Evolutionary conservation across 345 rosid species (phyloP).

Genomic region (Aquilaria sinensis): DNA sequence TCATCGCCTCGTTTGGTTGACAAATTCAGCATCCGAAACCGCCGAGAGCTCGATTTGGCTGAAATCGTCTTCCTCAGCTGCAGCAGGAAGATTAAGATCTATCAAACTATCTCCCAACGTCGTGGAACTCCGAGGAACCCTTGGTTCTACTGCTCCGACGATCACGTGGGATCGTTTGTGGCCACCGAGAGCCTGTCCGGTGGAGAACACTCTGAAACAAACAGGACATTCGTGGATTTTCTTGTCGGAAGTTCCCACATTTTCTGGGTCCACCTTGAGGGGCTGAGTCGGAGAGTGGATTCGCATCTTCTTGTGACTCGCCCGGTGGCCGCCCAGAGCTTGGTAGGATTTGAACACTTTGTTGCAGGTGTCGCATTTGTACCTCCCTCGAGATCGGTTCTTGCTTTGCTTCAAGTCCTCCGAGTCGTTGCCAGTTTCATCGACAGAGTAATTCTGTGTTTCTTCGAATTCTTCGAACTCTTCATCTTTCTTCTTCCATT

Average conservation of each 20-base stretch:
- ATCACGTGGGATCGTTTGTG: constrained; percentile 85
- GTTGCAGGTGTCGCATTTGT: constrained; percentile 79
- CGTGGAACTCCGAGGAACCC: constrained; percentile 21
- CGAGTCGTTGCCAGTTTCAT: constrained; percentile 24
- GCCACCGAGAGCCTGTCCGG: constrained; percentile 98
- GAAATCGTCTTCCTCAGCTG: constrained; percentile 56
- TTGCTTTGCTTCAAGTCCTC: constrained; percentile 20
- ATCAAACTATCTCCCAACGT: constrained; percentile 35
- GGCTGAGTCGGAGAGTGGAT: constrained; percentile 16
- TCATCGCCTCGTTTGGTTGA: constrained; percentile 31
- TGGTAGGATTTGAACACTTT: constrained; percentile 83
- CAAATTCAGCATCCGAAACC: constrained; percentile 58
- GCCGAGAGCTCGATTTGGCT: constrained; percentile 65
- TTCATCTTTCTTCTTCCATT: constrained; percentile 46
- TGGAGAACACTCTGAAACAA: constrained; percentile 70
- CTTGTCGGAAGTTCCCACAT: constrained; percentile 31
- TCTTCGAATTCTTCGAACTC: constrained; percentile 25
- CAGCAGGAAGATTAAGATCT: constrained; percentile 95
- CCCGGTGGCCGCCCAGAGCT: constrained; percentile 89
- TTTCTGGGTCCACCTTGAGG: constrained; percentile 25
- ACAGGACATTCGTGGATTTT: constrained; percentile 80
- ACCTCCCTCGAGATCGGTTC: constrained; percentile 40
- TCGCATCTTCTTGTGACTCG: constrained; percentile 78
- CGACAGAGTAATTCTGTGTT: constrained; percentile 29
- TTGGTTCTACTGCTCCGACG: constrained; percentile 13